Evolutionary conservation across 257 asterid genomes (phyloP).

Genomic region (Primulina eburnea): DNA sequence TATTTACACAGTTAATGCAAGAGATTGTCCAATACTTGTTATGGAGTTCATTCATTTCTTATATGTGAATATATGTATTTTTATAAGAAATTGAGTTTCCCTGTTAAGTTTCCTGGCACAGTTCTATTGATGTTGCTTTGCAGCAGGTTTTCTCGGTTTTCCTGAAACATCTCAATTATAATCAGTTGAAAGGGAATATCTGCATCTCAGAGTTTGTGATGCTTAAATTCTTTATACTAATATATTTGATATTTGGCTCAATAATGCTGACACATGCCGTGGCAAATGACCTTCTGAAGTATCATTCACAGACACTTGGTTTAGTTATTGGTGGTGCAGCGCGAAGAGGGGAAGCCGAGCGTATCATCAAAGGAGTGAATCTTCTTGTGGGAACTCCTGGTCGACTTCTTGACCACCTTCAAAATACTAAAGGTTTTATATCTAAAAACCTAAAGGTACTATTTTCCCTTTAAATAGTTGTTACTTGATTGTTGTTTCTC

Average conservation of each 20-base stretch:
- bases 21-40: not conserved
- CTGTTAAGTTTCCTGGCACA: not conserved
- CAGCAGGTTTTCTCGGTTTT: not conserved
- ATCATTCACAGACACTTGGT: conserved; percentile 88
- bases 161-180: not conserved
- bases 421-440: conserved; percentile 79
- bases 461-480: not conserved
- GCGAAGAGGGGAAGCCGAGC: conserved; percentile 81
- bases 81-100: not conserved
- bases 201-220: conserved; percentile 3
- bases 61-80: not conserved
- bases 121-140: conserved; percentile 18
- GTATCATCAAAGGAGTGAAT: conserved; percentile 75
- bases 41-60: no score
- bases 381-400: conserved; percentile 89
- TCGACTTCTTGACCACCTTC: conserved; percentile 95
- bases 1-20: not conserved
- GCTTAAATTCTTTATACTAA: conserved; percentile 10
- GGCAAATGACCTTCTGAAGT: conserved; percentile 78
- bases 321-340: conserved; percentile 76
- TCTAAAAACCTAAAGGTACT: conserved; percentile 77
- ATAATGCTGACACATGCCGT: conserved; percentile 82
- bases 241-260: not conserved
- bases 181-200: not conserved
- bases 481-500: conserved; percentile 1